Evolutionary conservation across 805 yeast genomes (phyloP).

Genomic region (Ogataea ramenticola): DNA sequence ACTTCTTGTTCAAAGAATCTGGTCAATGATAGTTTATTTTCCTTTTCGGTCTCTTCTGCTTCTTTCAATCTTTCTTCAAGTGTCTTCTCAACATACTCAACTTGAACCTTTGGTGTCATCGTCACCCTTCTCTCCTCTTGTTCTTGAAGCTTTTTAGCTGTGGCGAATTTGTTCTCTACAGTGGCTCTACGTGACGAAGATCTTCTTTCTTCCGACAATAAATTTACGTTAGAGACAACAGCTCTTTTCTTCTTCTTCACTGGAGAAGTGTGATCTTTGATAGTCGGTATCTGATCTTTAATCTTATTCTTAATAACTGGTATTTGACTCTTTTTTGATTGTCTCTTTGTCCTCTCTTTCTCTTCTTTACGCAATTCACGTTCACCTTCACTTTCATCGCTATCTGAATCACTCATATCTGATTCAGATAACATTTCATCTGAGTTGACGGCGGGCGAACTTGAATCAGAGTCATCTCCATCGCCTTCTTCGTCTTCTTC

Average conservation of each 20-base stretch:
- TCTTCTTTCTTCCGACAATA: constrained; percentile 46
- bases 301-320: constrained; percentile 17
- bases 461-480: constrained; percentile 16
- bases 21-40: constrained; percentile 65
- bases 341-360: constrained; percentile 24
- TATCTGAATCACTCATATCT: constrained; percentile 40
- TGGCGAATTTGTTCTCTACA: constrained; percentile 66
- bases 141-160: constrained; percentile 61
- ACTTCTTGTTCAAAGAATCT: constrained; percentile 80
- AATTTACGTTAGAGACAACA: constrained; percentile 4
- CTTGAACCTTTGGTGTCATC: constrained; percentile 20
- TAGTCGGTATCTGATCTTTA: constrained; percentile 5
- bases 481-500: constrained; percentile 24
- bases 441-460: constrained; percentile 19
- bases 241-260: constrained; percentile 22
- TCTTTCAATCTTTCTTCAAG: constrained; percentile 72
- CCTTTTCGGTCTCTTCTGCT: constrained; percentile 79
- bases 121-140: constrained; percentile 50
- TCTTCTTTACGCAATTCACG: constrained; percentile 28
- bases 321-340: constrained; percentile 52
- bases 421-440: constrained; percentile 54
- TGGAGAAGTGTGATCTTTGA: constrained; percentile 1
- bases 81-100: constrained; percentile 41
- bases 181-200: constrained; percentile 75
- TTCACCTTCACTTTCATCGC: constrained; percentile 51